Conservation (phyloP, 805 yeast species). For the Metschnikowia reukaufii region DNA sequence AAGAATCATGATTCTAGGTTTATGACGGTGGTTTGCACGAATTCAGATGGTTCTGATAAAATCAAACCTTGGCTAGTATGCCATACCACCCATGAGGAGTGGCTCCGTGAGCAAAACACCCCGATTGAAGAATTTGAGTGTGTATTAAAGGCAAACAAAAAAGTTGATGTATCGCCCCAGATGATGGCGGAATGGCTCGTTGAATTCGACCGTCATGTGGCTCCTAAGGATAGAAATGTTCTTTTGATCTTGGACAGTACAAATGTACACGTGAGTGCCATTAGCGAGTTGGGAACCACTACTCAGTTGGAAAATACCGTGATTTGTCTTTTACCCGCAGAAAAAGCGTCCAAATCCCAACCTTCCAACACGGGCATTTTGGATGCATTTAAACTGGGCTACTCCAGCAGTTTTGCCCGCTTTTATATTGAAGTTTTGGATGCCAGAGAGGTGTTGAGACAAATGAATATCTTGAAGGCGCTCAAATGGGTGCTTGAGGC, state of each 20-base stretch:
- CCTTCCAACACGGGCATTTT: neutral
- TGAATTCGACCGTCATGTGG: constrained; percentile 1
- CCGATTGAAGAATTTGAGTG: neutral
- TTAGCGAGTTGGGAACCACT: neutral
- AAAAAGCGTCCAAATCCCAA: neutral
- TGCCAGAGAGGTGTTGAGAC: neutral
- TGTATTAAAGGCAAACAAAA: neutral
- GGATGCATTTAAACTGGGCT: neutral
- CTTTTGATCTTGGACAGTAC: neutral
- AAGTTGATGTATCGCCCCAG: neutral
- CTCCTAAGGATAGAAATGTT: neutral
- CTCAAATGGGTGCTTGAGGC: neutral
- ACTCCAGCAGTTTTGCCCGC: neutral
- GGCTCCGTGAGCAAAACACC: neutral
- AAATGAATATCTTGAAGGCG: neutral
- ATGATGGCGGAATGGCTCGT: neutral
- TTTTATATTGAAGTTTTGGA: neutral
- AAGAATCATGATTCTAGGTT: neutral
- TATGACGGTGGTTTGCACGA: neutral
- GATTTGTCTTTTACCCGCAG: neutral
- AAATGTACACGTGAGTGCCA: neutral
- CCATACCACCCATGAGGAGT: neutral
- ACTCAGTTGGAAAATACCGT: neutral
- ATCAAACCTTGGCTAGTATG: neutral
- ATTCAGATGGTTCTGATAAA: constrained; percentile 1